Evolutionary conservation across 2,329 filamentous ascomycete species (phyloP), one percentile per base, ranked within the genome.

Genomic region (Kalaharituber pfeilii): DNA sequence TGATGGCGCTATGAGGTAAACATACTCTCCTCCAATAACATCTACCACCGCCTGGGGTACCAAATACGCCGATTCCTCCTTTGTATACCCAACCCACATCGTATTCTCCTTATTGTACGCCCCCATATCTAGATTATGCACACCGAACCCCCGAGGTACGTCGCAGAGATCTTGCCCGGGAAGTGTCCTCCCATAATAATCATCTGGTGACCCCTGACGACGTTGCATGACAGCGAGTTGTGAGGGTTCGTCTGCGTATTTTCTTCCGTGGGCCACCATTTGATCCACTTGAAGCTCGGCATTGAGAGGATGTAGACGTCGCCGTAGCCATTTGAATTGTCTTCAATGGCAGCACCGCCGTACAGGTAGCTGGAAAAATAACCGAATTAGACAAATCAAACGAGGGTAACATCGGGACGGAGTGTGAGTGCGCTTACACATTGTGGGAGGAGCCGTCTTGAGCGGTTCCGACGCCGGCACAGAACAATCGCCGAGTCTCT

Each of bases 271-370:
- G 72, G 73, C 53, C 71, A 75, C 60, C 73, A 70, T 58, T 75
- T 76, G 58, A 80, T 75, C 79, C 79, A 82, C 2, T 70, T 75
- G 65, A 82, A 82, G 1, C 76, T 75, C 1, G 79, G 79, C 15
- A 82, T 68, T 6, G 74, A 73, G 20, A 82, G 69, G 53, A 81
- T 75, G 61, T 79, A 82, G 53, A 76, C 71, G 66, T 82, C 78
- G 61, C 80, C 76, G 62, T 72, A 81, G 22, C 75, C 78, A 13
- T 70, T 67, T 0, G 69, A 69, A 33, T 73, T 66, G 2, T 66
- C 63, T 1, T 70, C 68, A 52, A 76, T 71, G 6, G 72, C 71
- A 24, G 71, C 69, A 15, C 79, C 79, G 44, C 79, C 79, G 61
- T 80, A 81, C 2, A 81, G 63, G 59, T 81, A 81, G 30, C 77